Base-by-base conservation (phyloP, 2,329 filamentous ascomycete genomes). In the Coleophoma eucalyptorum region DNA sequence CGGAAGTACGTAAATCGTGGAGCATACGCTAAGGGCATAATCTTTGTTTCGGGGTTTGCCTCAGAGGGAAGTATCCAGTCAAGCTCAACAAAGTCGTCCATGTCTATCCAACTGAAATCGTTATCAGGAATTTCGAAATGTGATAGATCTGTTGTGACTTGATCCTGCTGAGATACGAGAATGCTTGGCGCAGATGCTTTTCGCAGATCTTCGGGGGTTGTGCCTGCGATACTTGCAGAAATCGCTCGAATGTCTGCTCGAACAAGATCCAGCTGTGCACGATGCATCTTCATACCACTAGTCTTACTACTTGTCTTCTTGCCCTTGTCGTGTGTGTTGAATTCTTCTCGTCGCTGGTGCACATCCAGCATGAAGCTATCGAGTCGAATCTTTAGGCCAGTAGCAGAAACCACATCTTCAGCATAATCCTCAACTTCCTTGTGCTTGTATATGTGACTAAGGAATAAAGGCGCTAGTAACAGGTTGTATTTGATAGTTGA, bases 401-500 rank as follows among this genome's bases (percentile, higher is more conserved):
- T 99, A 0, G 93, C 93, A 43, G 90, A 94, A 5, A 96, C 89
- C 1, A 86, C 79, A 48, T 84, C 77, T 55, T 92, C 86, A 0
- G 81, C 78, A 63, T 90, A 89, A 53, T 96, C 91, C 64, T 97
- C 93, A 0, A 84, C 84, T 63, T 99, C 94, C 67, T 97, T 97
- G 73, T 99, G 94, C 69, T 97, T 97, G 74, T 99, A 99, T 32
- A 99, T 91, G 62, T 99, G 94, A 60, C 92, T 95, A 56, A 99
- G 81, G 68, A 96, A 99, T 2, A 99, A 73, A 0, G 94, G 94
- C 2, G 94, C 96, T 15, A 99, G 76, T 3, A 97, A 78, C 19
- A 99, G 73, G 55, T 93, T 97, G 72, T 97, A 97, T 74, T 99
- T 99, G 75, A 99, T 92, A 8, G 95, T 99, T n/a, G 91, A 93